These are phyloP conservation scores for Skeletonema costatum DNA, from an alignment of 108 stramenopile species.

Conservation along the genomic window DNA sequence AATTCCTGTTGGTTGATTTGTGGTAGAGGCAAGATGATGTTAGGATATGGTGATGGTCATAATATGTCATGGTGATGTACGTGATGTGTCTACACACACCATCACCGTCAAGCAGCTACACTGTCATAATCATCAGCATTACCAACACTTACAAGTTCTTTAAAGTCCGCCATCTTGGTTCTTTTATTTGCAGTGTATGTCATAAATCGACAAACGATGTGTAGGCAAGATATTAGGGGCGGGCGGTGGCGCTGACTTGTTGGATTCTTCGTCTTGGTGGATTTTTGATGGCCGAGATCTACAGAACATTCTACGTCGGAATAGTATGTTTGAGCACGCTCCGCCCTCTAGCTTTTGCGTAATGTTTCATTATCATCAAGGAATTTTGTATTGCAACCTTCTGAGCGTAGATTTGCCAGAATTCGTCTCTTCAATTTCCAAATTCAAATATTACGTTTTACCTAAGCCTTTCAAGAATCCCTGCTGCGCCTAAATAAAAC, in stretches of 20 bases:
- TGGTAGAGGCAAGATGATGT: neutral
- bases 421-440: too few relatives aligned
- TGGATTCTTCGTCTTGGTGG: neutral
- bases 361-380: too few relatives aligned
- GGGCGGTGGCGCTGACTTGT: neutral
- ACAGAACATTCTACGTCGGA: neutral
- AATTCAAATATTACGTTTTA: too few relatives aligned
- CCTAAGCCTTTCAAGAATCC: too few relatives aligned
- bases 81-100: neutral
- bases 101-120: neutral
- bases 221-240: neutral
- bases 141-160: slow-evolving; percentile 63
- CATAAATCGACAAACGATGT: neutral
- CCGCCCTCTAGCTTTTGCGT: neutral
- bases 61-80: neutral
- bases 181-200: slow-evolving; percentile 5
- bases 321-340: neutral
- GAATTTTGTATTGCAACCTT: too few relatives aligned
- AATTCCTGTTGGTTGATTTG: slow-evolving; percentile 61
- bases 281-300: neutral
- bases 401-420: too few relatives aligned
- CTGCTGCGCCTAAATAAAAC: too few relatives aligned
- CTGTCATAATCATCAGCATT: neutral
- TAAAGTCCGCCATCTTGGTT: slow-evolving; percentile 67
- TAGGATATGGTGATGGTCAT: neutral